Evolutionary conservation across 768 basidiomycete species (phyloP).

Genomic region (Boletus subparvulus): DNA sequence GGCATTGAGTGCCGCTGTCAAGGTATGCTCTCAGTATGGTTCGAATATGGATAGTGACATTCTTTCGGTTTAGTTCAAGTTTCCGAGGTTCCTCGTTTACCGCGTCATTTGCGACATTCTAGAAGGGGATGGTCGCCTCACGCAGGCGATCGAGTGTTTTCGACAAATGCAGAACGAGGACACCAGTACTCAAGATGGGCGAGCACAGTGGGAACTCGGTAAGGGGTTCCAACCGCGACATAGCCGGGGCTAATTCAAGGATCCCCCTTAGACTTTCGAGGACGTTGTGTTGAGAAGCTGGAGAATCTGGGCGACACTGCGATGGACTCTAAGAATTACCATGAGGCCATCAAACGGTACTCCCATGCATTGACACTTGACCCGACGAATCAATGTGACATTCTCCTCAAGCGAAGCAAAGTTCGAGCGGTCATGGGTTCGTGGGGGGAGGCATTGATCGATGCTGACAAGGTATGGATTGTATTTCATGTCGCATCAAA

Average conservation of each 20-base stretch:
- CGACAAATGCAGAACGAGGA: background rate
- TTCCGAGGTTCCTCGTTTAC: background rate
- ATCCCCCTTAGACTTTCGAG: background rate
- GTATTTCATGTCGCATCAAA: background rate
- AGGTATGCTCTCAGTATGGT: background rate
- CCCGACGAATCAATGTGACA: background rate
- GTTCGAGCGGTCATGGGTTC: no score
- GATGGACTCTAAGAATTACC: background rate
- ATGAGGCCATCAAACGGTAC: background rate
- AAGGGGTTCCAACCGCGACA: background rate
- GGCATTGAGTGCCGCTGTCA: background rate
- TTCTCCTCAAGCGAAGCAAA: constrained; percentile 7
- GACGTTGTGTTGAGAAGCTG: background rate
- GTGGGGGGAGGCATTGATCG: no score
- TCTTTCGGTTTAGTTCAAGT: background rate
- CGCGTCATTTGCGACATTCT: background rate
- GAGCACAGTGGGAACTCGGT: background rate
- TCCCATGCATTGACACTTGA: background rate
- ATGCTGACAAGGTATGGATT: background rate
- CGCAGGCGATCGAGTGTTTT: background rate
- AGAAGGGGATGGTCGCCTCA: background rate
- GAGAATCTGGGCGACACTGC: background rate
- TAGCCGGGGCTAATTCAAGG: background rate
- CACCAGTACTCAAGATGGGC: background rate
- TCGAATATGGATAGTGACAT: background rate